These are phyloP conservation scores for Sporobolomyces phaffii DNA, from an alignment of 768 basidiomycete genomes.

Conservation along the genomic window DNA sequence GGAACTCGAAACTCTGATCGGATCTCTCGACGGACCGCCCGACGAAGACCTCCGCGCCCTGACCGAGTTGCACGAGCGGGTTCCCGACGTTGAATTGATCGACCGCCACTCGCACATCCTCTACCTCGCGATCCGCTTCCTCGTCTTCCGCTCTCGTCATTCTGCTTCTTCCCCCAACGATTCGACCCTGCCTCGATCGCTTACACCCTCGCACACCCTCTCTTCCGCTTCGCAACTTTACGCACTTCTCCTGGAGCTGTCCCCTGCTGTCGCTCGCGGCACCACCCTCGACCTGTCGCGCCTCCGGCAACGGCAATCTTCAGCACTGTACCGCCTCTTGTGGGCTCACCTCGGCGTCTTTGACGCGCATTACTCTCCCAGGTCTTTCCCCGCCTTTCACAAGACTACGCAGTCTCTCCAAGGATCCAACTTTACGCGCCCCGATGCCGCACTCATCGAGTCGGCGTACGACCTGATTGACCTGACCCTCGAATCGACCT, in stretches of 20 bases:
- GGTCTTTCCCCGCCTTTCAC: too few species aligned
- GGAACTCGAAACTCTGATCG: conserved; percentile 16
- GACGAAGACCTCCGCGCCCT: background rate
- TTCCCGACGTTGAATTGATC: conserved; percentile 5
- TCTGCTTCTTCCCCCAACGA: background rate
- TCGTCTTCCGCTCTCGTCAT: conserved; percentile 21
- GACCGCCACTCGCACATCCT: conserved; percentile 23
- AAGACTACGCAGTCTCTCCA: too few species aligned
- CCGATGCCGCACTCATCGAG: background rate
- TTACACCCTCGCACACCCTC: background rate
- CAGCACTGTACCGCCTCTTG: conserved; percentile 23
- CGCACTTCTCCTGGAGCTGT: conserved; percentile 12
- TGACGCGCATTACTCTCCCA: background rate
- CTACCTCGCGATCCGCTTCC: conserved; percentile 30
- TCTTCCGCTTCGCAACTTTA: conserved; percentile 21
- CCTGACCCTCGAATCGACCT: background rate
- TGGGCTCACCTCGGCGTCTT: background rate
- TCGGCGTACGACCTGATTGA: conserved; percentile 11
- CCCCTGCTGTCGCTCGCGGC: background rate
- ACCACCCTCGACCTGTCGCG: background rate
- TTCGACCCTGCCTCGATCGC: background rate
- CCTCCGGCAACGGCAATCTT: conserved; percentile 23
- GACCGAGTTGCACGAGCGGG: background rate
- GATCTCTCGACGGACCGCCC: conserved; percentile 1
- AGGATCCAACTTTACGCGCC: too few species aligned